phyloP scores from a whole-genome alignment of 495 filamentous ascomycete species.

The Aspergillus coremiiformis region DNA sequence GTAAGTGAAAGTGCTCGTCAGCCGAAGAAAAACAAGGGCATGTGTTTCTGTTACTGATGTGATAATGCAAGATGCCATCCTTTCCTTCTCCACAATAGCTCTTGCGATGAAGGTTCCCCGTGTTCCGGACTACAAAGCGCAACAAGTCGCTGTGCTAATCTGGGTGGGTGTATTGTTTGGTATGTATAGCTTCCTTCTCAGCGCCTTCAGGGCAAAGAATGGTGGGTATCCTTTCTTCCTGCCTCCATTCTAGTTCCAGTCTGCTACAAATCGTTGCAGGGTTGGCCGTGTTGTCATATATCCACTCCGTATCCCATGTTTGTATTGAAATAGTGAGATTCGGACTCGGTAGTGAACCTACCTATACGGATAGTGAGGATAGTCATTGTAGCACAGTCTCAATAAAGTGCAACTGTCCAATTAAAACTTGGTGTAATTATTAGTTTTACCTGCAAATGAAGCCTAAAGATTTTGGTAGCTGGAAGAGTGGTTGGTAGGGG shows the following conservation, averaged over 20 bases:
- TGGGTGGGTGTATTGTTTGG: conserved; percentile 74
- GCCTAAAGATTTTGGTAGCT: too few species aligned
- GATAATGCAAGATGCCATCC: conserved; percentile 65
- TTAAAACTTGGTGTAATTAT: too few species aligned
- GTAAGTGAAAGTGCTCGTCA: conserved; percentile 49
- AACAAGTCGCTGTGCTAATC: conserved; percentile 73
- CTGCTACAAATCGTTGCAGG: too few species aligned
- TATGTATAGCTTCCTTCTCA: conserved; percentile 90
- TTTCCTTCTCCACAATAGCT: conserved; percentile 84
- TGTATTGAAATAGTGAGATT: neutral
- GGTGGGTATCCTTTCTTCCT: conserved; percentile 90
- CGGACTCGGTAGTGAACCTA: too few species aligned
- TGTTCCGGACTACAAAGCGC: conserved; percentile 65
- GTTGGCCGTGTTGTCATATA: too few species aligned
- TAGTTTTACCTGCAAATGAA: too few species aligned
- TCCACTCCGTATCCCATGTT: neutral
- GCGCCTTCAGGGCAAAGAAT: conserved; percentile 91
- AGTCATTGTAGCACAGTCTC: too few species aligned
- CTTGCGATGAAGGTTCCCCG: conserved; percentile 86
- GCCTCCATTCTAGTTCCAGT: conserved; percentile 64
- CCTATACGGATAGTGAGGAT: too few species aligned
- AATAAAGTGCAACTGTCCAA: too few species aligned
- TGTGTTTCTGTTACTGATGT: conserved; percentile 6
- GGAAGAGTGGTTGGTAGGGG: too few species aligned
- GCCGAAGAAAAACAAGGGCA: neutral